Percentiles rank a stretch among this genome's conserved stretches.
Evolutionary conservation across 2,329 filamentous ascomycete genomes (phyloP).

Genomic region (Cladophialophora bantiana): DNA sequence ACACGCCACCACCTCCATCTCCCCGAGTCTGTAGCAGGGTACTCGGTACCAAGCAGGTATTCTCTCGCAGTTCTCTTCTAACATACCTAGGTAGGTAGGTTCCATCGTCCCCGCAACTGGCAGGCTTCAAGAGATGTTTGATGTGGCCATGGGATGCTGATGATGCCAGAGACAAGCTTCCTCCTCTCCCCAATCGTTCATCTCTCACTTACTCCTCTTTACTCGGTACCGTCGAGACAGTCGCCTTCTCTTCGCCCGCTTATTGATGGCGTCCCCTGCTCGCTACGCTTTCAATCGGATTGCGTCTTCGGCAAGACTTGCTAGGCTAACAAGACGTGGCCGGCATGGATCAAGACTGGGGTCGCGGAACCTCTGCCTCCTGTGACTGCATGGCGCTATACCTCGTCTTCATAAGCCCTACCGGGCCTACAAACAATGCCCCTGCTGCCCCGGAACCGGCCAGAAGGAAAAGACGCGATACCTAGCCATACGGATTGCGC

Average conservation of each 20-base stretch:
- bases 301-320: not conserved
- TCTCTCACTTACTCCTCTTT: not conserved
- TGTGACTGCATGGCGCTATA: conserved; percentile 6
- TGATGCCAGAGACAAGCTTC: not conserved
- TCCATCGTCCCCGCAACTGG: not conserved
- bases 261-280: not conserved
- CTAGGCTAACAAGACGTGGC: conserved; percentile 1
- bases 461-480: not conserved
- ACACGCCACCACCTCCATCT: not conserved
- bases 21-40: too few species aligned
- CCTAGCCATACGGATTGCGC: conserved; percentile 29
- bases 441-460: not conserved
- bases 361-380: not conserved
- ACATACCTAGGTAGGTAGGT: not conserved
- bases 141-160: not conserved
- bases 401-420: not conserved
- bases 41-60: too few species aligned
- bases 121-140: not conserved
- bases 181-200: not conserved
- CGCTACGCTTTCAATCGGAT: conserved; percentile 6
- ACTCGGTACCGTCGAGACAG: not conserved
- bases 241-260: not conserved
- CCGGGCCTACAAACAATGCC: not conserved
- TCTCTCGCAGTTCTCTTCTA: too few species aligned
- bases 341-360: not conserved